Percentiles rank a stretch among this genome's conserved stretches.
Evolutionary conservation across 306 rosid genomes (phyloP).

Genomic region (Ammopiptanthus mongolicus): DNA sequence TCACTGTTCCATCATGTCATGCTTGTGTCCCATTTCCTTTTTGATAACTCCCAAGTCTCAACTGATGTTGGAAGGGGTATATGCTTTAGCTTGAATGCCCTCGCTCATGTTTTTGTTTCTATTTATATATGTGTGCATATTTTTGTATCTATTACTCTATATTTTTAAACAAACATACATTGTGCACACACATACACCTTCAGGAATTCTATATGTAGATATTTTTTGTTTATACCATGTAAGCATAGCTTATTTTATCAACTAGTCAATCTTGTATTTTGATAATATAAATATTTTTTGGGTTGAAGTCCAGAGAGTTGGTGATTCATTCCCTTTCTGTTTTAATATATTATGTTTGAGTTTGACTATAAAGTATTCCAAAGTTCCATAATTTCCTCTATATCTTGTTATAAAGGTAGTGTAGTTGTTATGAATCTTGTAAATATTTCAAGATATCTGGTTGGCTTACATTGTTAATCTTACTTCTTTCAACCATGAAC

Average conservation of each 20-base stretch:
- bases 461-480: neutral
- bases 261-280: neutral
- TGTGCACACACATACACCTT: neutral
- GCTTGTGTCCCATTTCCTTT: neutral
- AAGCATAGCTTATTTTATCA: neutral
- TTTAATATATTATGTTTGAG: neutral
- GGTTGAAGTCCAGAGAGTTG: neutral
- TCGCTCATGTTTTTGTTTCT: neutral
- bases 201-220: neutral
- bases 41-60: neutral
- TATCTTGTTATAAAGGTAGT: neutral
- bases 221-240: neutral
- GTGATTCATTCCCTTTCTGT: neutral
- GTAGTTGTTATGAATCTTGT: neutral
- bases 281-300: neutral
- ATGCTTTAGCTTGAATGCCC: neutral
- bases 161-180: neutral
- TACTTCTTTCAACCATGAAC: neutral
- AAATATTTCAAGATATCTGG: neutral
- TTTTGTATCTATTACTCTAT: neutral
- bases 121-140: neutral
- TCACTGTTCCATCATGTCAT: neutral
- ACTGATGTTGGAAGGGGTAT: neutral
- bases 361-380: neutral
- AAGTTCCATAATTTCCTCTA: neutral